These are phyloP conservation scores for Wickerhamomyces xylosicus DNA, from an alignment of 805 yeast species.

Conservation along the genomic window DNA sequence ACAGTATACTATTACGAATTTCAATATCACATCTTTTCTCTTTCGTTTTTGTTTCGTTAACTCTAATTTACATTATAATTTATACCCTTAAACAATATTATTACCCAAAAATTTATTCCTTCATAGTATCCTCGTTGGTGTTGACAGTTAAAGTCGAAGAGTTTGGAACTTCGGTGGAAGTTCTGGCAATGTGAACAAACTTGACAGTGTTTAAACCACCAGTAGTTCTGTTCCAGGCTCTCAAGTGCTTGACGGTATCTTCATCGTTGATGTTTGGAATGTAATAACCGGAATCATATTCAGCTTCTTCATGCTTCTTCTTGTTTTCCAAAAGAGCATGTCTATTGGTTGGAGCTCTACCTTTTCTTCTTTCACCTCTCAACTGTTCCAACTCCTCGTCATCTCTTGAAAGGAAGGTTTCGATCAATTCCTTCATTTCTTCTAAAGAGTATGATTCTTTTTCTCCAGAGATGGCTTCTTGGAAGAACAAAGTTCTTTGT, in stretches of 20 bases:
- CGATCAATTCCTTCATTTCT: conserved; percentile 53
- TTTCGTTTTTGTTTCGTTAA: too few species aligned
- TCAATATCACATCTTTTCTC: too few species aligned
- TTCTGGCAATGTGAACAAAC: conserved; percentile 16
- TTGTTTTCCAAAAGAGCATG: conserved; percentile 59
- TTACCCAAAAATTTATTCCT: conserved; percentile 1
- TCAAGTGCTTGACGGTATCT: conserved; percentile 46
- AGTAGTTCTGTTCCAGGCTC: conserved; percentile 72
- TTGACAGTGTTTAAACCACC: conserved; percentile 67
- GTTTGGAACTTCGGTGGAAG: conserved; percentile 7
- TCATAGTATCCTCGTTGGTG: conserved; percentile 8
- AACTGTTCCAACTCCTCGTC: conserved; percentile 66
- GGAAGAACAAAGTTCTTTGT: conserved; percentile 47
- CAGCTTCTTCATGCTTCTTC: conserved; percentile 47
- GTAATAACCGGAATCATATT: conserved; percentile 57
- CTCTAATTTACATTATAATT: conserved; percentile 1
- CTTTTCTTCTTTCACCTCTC: conserved; percentile 62
- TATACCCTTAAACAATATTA: not conserved
- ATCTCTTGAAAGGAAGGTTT: conserved; percentile 54
- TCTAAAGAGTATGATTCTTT: conserved; percentile 35
- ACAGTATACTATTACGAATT: too few species aligned
- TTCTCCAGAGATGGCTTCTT: conserved; percentile 41
- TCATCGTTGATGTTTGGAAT: conserved; percentile 64
- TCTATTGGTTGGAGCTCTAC: conserved; percentile 70
- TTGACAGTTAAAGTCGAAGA: conserved; percentile 1